Evolutionary conservation across 768 basidiomycete genomes (phyloP).

Genomic region (Boletus rubescentipes): DNA sequence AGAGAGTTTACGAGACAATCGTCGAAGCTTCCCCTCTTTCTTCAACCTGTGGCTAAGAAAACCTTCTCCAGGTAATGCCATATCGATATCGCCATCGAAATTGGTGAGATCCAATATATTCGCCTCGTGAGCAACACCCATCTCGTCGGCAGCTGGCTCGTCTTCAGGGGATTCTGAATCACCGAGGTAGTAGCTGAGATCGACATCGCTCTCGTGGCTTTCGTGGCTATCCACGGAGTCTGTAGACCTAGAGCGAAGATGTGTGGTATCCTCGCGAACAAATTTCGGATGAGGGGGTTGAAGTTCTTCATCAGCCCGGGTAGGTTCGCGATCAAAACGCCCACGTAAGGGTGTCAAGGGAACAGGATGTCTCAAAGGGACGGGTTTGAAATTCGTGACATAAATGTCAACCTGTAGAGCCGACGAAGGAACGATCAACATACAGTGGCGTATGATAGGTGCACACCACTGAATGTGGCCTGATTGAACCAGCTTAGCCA

Average conservation of each 20-base stretch:
- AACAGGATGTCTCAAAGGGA: constrained; percentile 11
- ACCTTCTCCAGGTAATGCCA: constrained; percentile 54
- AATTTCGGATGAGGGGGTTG: constrained; percentile 38
- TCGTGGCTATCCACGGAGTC: constrained; percentile 33
- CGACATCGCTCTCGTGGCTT: constrained; percentile 36
- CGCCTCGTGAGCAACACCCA: constrained; percentile 42
- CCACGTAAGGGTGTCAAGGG: constrained; percentile 11
- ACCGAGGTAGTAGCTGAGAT: constrained; percentile 43
- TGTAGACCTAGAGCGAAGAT: constrained; percentile 13
- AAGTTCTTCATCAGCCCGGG: constrained; percentile 24
- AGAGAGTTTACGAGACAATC: constrained; percentile 42
- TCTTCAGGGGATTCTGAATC: constrained; percentile 32
- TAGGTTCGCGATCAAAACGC: constrained; percentile 10
- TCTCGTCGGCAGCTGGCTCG: constrained; percentile 30
- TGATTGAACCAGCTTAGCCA: constrained; percentile 23
- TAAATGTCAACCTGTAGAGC: constrained; percentile 69
- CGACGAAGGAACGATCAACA: constrained; percentile 47
- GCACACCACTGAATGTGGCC: constrained; percentile 81
- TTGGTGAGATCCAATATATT: constrained; percentile 68
- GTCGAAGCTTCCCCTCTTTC: constrained; percentile 60
- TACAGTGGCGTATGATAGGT: constrained; percentile 59
- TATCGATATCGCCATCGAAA: constrained; percentile 74
- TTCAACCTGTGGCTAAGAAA: constrained; percentile 50
- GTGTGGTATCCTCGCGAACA: constrained; percentile 5
- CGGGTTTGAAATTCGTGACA: constrained; percentile 59